Conservation (phyloP, 257 asterid genomes). For the Solanum arcanum region DNA sequence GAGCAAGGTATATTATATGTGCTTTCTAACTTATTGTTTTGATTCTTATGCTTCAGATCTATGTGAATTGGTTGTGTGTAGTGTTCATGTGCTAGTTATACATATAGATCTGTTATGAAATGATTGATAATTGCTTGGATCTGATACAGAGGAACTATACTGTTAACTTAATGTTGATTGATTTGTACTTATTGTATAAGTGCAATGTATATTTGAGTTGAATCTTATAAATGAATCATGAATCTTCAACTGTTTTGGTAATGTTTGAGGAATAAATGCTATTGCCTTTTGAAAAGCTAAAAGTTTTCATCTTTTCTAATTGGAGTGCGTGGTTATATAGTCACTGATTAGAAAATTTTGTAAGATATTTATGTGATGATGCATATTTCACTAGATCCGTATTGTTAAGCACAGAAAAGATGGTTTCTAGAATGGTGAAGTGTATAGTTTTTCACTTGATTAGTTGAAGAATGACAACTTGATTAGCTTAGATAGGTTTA, state of each 20-base stretch:
- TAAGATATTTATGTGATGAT: background rate
- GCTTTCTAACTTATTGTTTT: background rate
- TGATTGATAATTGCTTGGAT: background rate
- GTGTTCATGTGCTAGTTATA: background rate
- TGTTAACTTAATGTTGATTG: background rate
- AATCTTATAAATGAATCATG: background rate
- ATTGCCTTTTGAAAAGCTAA: background rate
- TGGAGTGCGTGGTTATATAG: background rate
- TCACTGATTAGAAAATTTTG: background rate
- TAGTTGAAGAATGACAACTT: background rate
- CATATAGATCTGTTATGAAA: background rate
- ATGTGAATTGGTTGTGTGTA: background rate
- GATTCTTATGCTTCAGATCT: background rate
- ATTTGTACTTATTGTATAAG: background rate
- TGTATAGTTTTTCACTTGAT: background rate
- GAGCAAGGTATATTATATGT: slow-evolving; percentile 56
- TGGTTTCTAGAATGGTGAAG: background rate
- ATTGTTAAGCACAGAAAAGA: background rate
- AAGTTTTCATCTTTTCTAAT: background rate
- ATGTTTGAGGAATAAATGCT: background rate
- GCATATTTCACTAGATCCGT: background rate
- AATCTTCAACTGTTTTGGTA: background rate
- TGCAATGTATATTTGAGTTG: background rate
- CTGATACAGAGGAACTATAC: background rate
- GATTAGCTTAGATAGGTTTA: background rate